A percentile compares a stretch with the other conserved stretches of the same genome.
Conservation (phyloP, 2,329 filamentous ascomycete species). For the Domatiomyces catenatus region DNA sequence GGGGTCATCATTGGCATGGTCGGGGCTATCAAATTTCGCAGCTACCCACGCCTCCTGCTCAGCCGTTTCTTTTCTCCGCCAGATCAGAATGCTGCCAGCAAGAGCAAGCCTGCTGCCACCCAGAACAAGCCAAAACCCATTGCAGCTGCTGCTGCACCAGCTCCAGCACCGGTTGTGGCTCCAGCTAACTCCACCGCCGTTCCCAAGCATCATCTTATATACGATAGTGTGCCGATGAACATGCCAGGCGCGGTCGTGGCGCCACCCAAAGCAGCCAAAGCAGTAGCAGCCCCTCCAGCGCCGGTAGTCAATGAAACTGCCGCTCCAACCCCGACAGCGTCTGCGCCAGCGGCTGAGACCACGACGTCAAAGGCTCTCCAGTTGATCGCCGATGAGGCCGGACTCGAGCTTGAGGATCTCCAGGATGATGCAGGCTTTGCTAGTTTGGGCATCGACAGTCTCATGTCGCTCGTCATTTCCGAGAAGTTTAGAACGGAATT, state of each 20-base stretch:
- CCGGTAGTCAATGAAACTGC: no score
- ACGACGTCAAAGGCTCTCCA: background rate
- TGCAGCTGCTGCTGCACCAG: no score
- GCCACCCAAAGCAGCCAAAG: no score
- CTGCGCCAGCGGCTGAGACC: background rate
- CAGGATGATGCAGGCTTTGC: slow-evolving; percentile 43
- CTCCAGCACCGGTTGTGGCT: background rate
- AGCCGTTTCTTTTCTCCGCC: background rate
- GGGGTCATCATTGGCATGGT: slow-evolving; percentile 39
- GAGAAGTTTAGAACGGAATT: slow-evolving; percentile 45
- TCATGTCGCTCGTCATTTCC: slow-evolving; percentile 44
- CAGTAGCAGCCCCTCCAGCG: no score
- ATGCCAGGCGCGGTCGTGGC: no score
- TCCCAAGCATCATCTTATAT: no score
- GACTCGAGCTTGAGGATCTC: slow-evolving; percentile 41
- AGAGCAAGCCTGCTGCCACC: background rate
- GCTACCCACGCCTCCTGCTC: background rate
- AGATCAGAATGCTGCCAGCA: background rate
- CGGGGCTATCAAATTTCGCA: slow-evolving; percentile 22
- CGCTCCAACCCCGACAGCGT: no score
- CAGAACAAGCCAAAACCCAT: background rate
- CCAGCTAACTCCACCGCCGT: background rate
- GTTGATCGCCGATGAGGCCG: slow-evolving; percentile 31
- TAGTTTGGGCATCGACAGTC: slow-evolving; percentile 45
- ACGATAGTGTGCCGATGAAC: no score